These are phyloP conservation scores for Sesbania bispinosa DNA, from an alignment of 306 rosid genomes.

Conservation along the genomic window DNA sequence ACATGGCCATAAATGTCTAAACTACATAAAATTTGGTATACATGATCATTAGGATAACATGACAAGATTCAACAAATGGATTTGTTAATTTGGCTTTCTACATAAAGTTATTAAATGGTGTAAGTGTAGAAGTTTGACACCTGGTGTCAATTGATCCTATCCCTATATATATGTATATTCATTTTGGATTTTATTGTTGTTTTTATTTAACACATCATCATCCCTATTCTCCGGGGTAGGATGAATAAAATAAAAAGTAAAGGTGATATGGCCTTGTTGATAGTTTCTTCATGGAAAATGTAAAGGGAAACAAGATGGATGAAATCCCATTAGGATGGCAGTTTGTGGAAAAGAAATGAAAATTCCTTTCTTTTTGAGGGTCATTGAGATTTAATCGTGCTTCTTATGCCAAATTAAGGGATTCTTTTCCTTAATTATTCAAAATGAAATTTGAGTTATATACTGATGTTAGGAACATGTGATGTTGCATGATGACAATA, in stretches of 20 bases:
- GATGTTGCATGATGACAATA: background rate
- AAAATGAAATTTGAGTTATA: background rate
- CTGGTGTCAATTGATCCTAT: too few species aligned
- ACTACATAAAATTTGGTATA: too few species aligned
- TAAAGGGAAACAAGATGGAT: background rate
- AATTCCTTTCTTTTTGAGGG: background rate
- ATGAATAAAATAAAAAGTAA: background rate
- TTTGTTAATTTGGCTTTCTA: too few species aligned
- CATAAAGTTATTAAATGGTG: too few species aligned
- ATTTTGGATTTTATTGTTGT: conserved; percentile 13
- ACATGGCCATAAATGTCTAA: too few species aligned
- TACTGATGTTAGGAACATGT: background rate
- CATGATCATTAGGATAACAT: too few species aligned
- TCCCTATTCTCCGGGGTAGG: background rate
- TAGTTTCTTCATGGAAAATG: conserved; percentile 17
- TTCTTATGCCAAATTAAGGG: background rate
- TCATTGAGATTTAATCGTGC: background rate
- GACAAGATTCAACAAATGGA: too few species aligned
- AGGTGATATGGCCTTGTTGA: conserved; percentile 2
- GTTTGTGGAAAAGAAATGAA: background rate
- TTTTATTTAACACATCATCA: conserved; percentile 4
- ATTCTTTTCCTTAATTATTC: background rate
- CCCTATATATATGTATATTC: too few species aligned
- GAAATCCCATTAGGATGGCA: background rate
- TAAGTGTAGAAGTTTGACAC: too few species aligned